phyloP scores from a whole-genome alignment of 345 rosid genomes.

The Populus davidiana region DNA sequence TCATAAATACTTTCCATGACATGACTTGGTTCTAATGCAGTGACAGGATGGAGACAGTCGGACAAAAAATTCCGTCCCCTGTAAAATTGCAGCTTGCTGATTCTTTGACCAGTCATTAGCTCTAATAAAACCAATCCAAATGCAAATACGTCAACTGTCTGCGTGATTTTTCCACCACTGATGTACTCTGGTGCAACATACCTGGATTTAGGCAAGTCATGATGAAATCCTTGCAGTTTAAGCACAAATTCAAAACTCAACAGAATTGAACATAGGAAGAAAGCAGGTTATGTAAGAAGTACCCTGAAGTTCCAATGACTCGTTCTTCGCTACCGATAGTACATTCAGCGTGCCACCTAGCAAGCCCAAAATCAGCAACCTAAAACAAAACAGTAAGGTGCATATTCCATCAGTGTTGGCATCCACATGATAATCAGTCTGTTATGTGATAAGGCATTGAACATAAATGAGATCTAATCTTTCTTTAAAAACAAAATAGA shows the following conservation, averaged over 20 bases:
- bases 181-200: conserved; percentile 63
- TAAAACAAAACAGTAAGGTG: conserved; percentile 8
- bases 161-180: conserved; percentile 45
- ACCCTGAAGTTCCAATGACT: conserved; percentile 59
- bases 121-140: conserved; percentile 65
- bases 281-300: conserved; percentile 4
- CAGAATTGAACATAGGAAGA: background rate
- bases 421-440: background rate
- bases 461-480: background rate
- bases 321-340: conserved; percentile 33
- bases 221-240: background rate
- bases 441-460: background rate
- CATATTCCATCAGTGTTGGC: background rate
- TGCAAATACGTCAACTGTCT: conserved; percentile 59
- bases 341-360: conserved; percentile 59
- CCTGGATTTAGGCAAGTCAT: conserved; percentile 34
- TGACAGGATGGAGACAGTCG: conserved; percentile 46
- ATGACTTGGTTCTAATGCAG: conserved; percentile 34
- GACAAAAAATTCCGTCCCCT: conserved; percentile 37
- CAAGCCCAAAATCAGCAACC: conserved; percentile 81
- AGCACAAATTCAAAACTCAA: background rate
- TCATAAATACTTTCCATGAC: conserved; percentile 23
- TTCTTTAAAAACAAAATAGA: background rate
- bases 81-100: conserved; percentile 37
- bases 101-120: conserved; percentile 56